These are phyloP conservation scores for Austropuccinia psidii DNA, from an alignment of 1,284 basidiomycete species.

Conservation along the genomic window DNA sequence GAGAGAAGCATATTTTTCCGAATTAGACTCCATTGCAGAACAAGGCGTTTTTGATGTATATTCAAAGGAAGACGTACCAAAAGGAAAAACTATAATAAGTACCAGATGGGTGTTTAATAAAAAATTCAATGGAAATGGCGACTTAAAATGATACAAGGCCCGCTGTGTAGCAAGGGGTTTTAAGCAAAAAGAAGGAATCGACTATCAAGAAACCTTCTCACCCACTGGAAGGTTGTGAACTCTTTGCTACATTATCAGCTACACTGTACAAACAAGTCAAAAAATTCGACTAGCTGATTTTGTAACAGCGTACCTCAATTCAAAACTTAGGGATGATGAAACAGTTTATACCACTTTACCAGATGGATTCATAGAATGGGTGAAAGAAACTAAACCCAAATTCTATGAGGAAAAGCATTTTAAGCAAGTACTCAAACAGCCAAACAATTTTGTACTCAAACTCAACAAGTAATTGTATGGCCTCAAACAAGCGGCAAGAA, in stretches of 20 bases:
- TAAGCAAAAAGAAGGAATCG: constrained; percentile 18
- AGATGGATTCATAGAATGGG: constrained; percentile 3
- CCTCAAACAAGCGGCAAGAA: constrained; percentile 9
- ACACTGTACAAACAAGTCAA: neutral
- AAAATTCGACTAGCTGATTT: neutral
- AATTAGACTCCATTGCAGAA: neutral
- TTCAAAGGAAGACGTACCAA: neutral
- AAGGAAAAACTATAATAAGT: neutral
- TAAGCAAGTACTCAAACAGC: neutral
- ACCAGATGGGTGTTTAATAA: neutral
- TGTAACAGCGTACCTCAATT: neutral
- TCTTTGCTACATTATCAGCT: neutral
- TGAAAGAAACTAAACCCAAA: constrained; percentile 12
- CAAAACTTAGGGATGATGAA: neutral
- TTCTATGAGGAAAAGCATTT: too few species aligned
- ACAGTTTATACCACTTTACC: neutral
- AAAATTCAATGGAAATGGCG: neutral
- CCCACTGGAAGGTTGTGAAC: neutral
- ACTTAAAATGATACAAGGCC: neutral
- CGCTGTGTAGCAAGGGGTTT: constrained; percentile 10
- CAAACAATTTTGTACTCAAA: neutral
- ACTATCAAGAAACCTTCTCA: constrained; percentile 14
- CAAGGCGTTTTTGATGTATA: neutral
- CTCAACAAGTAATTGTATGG: constrained; percentile 7
- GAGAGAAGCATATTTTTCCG: neutral